phyloP scores from a whole-genome alignment of 1,284 basidiomycete genomes.

The Trichosporon ovoides region DNA sequence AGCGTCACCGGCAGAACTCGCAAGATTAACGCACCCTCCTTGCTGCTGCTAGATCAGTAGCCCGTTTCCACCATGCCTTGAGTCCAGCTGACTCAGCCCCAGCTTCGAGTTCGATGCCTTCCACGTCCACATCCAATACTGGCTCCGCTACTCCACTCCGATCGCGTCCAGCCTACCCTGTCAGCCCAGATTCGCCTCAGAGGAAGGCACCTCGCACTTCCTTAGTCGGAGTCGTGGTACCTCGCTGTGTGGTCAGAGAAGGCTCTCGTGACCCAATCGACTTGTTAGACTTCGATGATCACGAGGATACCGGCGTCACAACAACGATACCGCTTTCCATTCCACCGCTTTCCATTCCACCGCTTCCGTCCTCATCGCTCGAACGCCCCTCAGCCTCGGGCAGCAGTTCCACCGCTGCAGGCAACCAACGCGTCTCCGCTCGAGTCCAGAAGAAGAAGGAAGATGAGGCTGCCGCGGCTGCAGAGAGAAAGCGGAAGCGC shows the following conservation, averaged over 20 bases:
- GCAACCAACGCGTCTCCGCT: constrained; percentile 9
- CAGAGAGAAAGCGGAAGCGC: constrained; percentile 23
- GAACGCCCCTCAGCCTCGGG: neutral
- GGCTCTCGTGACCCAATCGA: neutral
- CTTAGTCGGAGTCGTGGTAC: neutral
- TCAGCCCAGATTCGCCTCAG: neutral
- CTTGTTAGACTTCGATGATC: neutral
- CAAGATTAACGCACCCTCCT: no score
- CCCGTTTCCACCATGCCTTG: no score
- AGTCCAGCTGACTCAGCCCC: neutral
- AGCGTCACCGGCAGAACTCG: no score
- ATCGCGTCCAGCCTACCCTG: neutral
- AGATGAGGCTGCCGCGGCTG: constrained; percentile 24
- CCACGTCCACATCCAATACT: neutral
- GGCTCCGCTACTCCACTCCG: neutral
- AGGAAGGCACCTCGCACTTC: neutral
- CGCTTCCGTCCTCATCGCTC: neutral
- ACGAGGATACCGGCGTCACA: neutral
- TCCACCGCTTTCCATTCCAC: neutral
- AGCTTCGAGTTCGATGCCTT: neutral
- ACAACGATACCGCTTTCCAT: neutral
- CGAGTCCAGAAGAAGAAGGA: constrained; percentile 22
- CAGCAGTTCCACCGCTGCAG: neutral
- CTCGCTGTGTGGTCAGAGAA: neutral
- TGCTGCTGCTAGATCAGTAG: no score